Conservation (phyloP, 805 yeast species). For the Clavispora asparagi region DNA sequence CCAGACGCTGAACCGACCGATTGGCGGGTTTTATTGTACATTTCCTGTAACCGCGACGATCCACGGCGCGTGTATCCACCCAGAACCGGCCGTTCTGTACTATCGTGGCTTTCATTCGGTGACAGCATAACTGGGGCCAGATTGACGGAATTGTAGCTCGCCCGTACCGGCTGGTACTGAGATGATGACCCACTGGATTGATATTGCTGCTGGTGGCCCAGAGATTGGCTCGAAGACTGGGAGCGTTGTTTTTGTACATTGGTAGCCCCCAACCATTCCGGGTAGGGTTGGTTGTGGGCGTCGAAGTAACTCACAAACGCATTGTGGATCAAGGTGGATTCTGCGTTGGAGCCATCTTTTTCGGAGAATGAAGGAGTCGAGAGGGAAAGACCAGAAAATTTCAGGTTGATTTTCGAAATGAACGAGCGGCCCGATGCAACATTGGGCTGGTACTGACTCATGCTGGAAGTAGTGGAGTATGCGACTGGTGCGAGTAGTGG, state of each 20-base stretch:
- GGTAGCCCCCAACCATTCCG: constrained; percentile 38
- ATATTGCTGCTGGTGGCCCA: neutral
- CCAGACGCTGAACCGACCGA: constrained; percentile 31
- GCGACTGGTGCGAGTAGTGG: neutral
- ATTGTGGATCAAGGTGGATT: constrained; percentile 38
- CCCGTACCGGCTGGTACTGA: constrained; percentile 24
- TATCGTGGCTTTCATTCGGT: neutral
- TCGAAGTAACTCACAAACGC: constrained; percentile 39
- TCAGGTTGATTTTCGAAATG: constrained; percentile 32
- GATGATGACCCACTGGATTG: neutral
- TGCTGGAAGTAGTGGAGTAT: neutral
- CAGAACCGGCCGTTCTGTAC: neutral
- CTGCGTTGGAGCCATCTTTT: constrained; percentile 33
- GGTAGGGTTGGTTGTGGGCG: constrained; percentile 26
- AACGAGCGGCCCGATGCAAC: constrained; percentile 23
- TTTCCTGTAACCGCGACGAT: constrained; percentile 32
- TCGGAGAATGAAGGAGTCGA: constrained; percentile 19
- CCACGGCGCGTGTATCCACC: constrained; percentile 25
- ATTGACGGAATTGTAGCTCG: constrained; percentile 15
- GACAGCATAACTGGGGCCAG: constrained; percentile 2
- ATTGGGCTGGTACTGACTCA: constrained; percentile 20
- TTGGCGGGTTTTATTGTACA: constrained; percentile 33
- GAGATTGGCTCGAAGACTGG: neutral
- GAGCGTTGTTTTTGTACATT: neutral
- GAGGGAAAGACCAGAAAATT: constrained; percentile 33